Evolutionary conservation across 139 green algal genomes (phyloP), one percentile per base, ranked within the genome.

Genomic region (Raphidocelis subcapitata): DNA sequence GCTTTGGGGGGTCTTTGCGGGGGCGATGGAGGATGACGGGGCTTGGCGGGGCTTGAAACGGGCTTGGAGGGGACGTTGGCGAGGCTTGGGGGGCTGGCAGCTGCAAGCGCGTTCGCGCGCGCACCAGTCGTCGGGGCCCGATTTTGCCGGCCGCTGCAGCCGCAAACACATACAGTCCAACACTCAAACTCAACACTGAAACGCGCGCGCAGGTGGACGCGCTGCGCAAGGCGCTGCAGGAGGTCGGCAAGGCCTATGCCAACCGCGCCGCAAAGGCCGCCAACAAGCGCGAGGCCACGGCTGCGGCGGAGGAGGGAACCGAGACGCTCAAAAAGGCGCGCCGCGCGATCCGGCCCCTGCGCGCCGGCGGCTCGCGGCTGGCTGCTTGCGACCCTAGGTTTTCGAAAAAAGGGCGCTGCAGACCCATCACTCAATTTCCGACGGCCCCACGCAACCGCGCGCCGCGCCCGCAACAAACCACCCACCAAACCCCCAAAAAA

Each of bases 221-320:
- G 0, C 62, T 94, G 72, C 75, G 92, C 49, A 92, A 90, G 65
- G 60, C 80, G 3, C 24, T 91, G 21, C 75, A 92, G 46, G 74
- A 92, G 73, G 76, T 88, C 2, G 92, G 90, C 55, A 98, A 98
- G 73, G 78, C 75, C 14, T 89, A 85, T 33, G 88, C 90, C 8
- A 81, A 77, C 12, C 75, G 82, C n/a, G 83, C 82, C 3, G 77
- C 81, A 37, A 86, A 86, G 23, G 82, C 87, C 0, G 62, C 62
- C 41, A 94, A 81, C 76, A 93, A 89, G 73, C 82, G 79, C 20
- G 85, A 92, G n/a, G 92, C 91, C 0, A 65, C 81, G 26, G 79
- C 77, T 24, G 64, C 88, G 32, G 74, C 70, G 5, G 87, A 86
- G 51, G 87, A 95, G 76, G 94, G 92, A 1, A 80, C 88, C 47